These are phyloP conservation scores for Geosmithia flava DNA, from an alignment of 2,329 filamentous ascomycete species.

Conservation along the genomic window DNA sequence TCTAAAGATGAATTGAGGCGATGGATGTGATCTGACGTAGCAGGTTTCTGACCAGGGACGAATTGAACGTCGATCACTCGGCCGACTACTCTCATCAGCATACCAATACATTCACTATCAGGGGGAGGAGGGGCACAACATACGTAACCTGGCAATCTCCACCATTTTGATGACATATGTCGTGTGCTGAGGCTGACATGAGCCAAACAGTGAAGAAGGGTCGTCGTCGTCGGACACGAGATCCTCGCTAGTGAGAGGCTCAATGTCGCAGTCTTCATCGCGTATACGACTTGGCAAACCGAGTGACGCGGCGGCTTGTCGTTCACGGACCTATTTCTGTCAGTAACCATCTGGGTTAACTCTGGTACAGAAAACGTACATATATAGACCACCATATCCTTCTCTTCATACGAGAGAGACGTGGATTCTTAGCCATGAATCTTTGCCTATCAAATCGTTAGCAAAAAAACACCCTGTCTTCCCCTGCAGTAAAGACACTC, in stretches of 20 bases:
- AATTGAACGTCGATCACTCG: constrained; percentile 22
- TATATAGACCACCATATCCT: constrained; percentile 44
- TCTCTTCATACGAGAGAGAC: constrained; percentile 19
- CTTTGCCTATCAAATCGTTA: background rate
- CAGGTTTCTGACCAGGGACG: constrained; percentile 16
- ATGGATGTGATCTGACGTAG: constrained; percentile 10
- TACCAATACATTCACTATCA: background rate
- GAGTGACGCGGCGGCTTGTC: constrained; percentile 21
- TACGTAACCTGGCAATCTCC: constrained; percentile 19
- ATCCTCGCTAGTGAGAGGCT: constrained; percentile 16
- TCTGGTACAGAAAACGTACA: constrained; percentile 15
- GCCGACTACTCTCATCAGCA: constrained; percentile 12
- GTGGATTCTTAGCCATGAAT: constrained; percentile 8
- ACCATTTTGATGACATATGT: constrained; percentile 24
- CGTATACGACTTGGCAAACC: constrained; percentile 22
- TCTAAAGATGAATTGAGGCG: constrained; percentile 16
- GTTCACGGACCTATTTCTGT: constrained; percentile 17
- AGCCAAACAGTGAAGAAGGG: constrained; percentile 11
- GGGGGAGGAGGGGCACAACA: constrained; percentile 2
- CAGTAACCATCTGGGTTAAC: constrained; percentile 1
- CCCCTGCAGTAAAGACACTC: constrained; percentile 3
- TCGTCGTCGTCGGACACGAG: constrained; percentile 14
- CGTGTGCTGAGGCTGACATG: constrained; percentile 17
- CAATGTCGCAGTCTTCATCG: constrained; percentile 25
- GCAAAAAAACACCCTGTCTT: background rate